Percentiles rank a stretch among this genome's conserved stretches.
Evolutionary conservation across 2,329 filamentous ascomycete species (phyloP).

Genomic region (Aureobasidium uvarum): DNA sequence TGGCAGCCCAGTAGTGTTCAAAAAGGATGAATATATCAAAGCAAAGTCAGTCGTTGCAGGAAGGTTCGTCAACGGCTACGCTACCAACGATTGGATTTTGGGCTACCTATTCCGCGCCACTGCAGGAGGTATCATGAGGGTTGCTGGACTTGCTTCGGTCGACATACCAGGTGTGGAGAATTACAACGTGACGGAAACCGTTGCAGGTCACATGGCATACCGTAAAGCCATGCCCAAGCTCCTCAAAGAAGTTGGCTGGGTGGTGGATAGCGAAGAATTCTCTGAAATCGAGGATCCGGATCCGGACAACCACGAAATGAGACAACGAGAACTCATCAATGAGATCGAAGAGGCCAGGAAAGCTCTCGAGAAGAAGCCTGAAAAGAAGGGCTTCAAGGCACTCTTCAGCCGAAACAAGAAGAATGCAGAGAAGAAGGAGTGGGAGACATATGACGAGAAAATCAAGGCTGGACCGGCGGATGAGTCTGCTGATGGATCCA

Average conservation of each 20-base stretch:
- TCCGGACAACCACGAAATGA: slow-evolving; percentile 82
- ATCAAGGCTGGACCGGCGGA: slow-evolving; percentile 45
- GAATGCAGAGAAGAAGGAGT: slow-evolving; percentile 73
- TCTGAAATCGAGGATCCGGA: slow-evolving; percentile 96
- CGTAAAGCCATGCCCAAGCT: slow-evolving; percentile 86
- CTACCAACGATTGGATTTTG: slow-evolving; percentile 94
- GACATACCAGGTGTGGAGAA: slow-evolving; percentile 85
- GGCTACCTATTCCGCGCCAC: slow-evolving; percentile 93
- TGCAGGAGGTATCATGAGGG: slow-evolving; percentile 81
- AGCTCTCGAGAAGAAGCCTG: slow-evolving; percentile 74
- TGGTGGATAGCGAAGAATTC: slow-evolving; percentile 90
- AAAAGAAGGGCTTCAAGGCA: slow-evolving; percentile 65
- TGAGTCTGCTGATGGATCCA: slow-evolving; percentile 48
- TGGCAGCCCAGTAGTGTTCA: slow-evolving; percentile 86
- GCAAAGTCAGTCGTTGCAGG: slow-evolving; percentile 82
- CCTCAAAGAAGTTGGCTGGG: slow-evolving; percentile 83
- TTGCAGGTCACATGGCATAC: slow-evolving; percentile 95
- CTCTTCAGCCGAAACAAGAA: slow-evolving; percentile 84
- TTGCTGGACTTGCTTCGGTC: slow-evolving; percentile 79
- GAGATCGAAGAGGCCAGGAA: slow-evolving; percentile 95
- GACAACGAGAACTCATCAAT: slow-evolving; percentile 89
- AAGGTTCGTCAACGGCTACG: slow-evolving; percentile 93
- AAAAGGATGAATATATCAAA: slow-evolving; percentile 81
- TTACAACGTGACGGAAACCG: slow-evolving; percentile 75
- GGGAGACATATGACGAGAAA: slow-evolving; percentile 88